Conservation (phyloP, 805 yeast genomes). For the Wickerhamomyces alni region DNA sequence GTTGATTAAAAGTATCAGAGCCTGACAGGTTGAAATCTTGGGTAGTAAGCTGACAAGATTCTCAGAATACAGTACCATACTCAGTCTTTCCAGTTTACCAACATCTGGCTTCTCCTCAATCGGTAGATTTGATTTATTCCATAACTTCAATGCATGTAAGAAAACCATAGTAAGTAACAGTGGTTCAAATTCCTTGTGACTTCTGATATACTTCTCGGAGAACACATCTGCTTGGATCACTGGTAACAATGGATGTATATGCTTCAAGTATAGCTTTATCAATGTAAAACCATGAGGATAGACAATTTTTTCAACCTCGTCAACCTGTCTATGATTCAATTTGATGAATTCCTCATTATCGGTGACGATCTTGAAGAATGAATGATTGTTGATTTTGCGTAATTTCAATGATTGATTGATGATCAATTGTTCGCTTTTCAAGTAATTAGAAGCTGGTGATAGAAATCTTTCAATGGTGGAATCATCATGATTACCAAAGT, state of each 20-base stretch:
- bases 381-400: conserved; percentile 19
- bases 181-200: conserved; percentile 26
- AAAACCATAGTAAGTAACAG: conserved; percentile 22
- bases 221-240: conserved; percentile 21
- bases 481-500: conserved; percentile 3
- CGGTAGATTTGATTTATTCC: conserved; percentile 15
- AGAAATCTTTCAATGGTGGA: not conserved
- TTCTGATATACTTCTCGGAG: conserved; percentile 23
- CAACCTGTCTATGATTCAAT: conserved; percentile 22
- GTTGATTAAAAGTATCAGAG: conserved; percentile 29
- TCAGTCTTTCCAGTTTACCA: conserved; percentile 22
- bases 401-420: conserved; percentile 12
- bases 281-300: conserved; percentile 18
- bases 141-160: conserved; percentile 23
- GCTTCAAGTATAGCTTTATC: conserved; percentile 19
- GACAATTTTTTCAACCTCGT: conserved; percentile 23
- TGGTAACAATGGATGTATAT: conserved; percentile 24
- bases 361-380: conserved; percentile 19
- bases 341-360: conserved; percentile 23
- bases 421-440: conserved; percentile 13
- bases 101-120: conserved; percentile 15
- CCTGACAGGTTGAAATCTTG: conserved; percentile 33
- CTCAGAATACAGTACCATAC: conserved; percentile 22
- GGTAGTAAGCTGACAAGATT: conserved; percentile 21
- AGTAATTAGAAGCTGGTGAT: conserved; percentile 6